Evolutionary conservation across 176 grass and related monocot species (phyloP).

Genomic region (Eleusine coracana): DNA sequence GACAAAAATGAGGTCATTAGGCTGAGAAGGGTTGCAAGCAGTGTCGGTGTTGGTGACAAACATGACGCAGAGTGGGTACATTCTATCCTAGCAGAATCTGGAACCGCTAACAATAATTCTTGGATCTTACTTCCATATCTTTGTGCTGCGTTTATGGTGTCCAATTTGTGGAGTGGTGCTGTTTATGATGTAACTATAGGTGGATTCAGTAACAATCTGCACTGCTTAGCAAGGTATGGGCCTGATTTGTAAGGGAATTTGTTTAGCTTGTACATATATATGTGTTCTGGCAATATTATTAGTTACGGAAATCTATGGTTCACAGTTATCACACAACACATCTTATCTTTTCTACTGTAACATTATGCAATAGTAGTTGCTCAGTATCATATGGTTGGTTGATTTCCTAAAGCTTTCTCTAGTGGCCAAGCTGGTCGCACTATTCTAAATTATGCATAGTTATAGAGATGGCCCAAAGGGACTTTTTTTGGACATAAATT

Average conservation of each 20-base stretch:
- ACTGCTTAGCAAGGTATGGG: conserved; percentile 87
- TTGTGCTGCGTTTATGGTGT: conserved; percentile 92
- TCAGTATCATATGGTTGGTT: neutral
- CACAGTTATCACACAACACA: neutral
- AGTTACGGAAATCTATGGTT: neutral
- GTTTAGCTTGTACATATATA: conserved; percentile 10
- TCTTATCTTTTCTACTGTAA: conserved; percentile 16
- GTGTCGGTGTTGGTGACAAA: conserved; percentile 72
- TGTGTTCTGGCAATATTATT: conserved; percentile 16
- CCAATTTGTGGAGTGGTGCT: conserved; percentile 77
- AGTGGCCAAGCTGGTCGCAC: neutral
- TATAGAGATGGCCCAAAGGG: neutral
- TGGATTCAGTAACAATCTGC: conserved; percentile 89
- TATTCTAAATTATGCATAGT: neutral
- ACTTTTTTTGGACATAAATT: conserved; percentile 5
- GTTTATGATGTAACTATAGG: conserved; percentile 78
- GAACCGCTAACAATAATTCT: conserved; percentile 81
- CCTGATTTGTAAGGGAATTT: conserved; percentile 15
- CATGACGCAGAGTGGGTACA: conserved; percentile 93
- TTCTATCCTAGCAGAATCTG: conserved; percentile 72
- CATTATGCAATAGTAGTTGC: neutral
- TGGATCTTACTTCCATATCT: conserved; percentile 96
- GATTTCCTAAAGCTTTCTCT: conserved; percentile 32
- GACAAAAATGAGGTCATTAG: conserved; percentile 79
- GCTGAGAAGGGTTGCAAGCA: conserved; percentile 80